These are phyloP conservation scores for Hypoxylon lienhwacheense DNA, from an alignment of 495 filamentous ascomycete species.

Conservation along the genomic window DNA sequence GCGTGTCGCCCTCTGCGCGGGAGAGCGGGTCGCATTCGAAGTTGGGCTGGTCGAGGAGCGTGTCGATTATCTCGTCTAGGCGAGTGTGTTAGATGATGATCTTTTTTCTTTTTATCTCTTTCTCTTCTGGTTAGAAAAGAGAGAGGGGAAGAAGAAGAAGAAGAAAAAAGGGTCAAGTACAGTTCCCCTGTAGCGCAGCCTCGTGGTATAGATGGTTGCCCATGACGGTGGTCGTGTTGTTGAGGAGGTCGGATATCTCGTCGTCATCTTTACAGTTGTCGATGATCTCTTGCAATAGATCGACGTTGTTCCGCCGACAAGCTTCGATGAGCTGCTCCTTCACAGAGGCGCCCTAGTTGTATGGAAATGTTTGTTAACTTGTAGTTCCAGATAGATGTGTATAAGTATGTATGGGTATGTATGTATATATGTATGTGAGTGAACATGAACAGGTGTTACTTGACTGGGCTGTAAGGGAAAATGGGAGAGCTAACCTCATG, in stretches of 20 bases:
- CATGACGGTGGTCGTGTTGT: constrained; percentile 77
- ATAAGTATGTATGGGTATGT: background rate
- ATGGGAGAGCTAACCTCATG: constrained; percentile 38
- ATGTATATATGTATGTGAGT: too few relatives aligned
- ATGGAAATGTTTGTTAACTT: constrained; percentile 8
- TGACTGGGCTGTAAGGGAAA: background rate
- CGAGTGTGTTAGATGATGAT: constrained; percentile 5
- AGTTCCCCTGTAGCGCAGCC: constrained; percentile 82
- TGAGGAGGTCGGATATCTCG: constrained; percentile 71
- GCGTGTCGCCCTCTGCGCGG: constrained; percentile 81
- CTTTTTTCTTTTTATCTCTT: constrained; percentile 7
- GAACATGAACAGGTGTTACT: too few relatives aligned
- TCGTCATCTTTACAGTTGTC: constrained; percentile 49
- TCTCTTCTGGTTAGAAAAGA: background rate
- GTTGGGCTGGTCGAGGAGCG: constrained; percentile 88
- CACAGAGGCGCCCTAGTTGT: constrained; percentile 76
- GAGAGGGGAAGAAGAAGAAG: background rate
- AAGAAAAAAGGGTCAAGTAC: constrained; percentile 46
- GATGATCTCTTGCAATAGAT: constrained; percentile 68
- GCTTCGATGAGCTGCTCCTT: constrained; percentile 89
- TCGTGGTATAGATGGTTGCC: constrained; percentile 89
- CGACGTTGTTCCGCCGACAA: constrained; percentile 86
- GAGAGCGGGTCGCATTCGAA: constrained; percentile 92
- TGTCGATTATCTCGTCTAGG: constrained; percentile 80
- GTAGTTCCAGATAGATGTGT: background rate